Evolutionary conservation across 2,329 filamentous ascomycete genomes (phyloP).

Genomic region (Botrytis aclada): DNA sequence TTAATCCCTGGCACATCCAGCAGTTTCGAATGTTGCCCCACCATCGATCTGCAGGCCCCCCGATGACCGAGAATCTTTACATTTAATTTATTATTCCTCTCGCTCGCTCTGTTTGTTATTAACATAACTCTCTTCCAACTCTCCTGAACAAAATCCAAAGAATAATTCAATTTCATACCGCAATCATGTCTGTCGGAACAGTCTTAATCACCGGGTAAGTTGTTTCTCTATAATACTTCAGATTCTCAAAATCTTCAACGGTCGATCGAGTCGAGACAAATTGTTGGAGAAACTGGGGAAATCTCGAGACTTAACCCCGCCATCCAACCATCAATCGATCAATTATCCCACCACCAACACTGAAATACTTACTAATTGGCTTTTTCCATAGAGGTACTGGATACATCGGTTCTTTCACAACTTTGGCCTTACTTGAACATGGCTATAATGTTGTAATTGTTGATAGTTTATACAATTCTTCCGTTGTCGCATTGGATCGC

Average conservation of each 20-base stretch:
- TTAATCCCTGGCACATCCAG: neutral
- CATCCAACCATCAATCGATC: slow-evolving; percentile 11
- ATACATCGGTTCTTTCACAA: slow-evolving; percentile 98
- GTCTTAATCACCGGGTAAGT: slow-evolving; percentile 89
- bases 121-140: neutral
- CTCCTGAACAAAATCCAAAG: neutral
- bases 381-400: slow-evolving; percentile 70
- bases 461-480: slow-evolving; percentile 97
- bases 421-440: slow-evolving; percentile 85
- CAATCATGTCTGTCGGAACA: slow-evolving; percentile 74
- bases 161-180: slow-evolving; percentile 2
- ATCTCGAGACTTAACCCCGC: slow-evolving; percentile 18
- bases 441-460: slow-evolving; percentile 96
- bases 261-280: neutral
- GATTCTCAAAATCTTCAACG: neutral
- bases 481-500: slow-evolving; percentile 83
- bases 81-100: neutral
- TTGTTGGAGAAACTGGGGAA: slow-evolving; percentile 10
- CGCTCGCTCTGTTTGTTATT: neutral
- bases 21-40: slow-evolving; percentile 6
- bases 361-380: slow-evolving; percentile 25
- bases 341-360: neutral
- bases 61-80: neutral
- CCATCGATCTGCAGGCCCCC: neutral
- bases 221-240: slow-evolving; percentile 1